Evolutionary conservation across 2,329 filamentous ascomycete species (phyloP), one percentile per base, ranked within the genome.

Genomic region (Diaporthe batatas): DNA sequence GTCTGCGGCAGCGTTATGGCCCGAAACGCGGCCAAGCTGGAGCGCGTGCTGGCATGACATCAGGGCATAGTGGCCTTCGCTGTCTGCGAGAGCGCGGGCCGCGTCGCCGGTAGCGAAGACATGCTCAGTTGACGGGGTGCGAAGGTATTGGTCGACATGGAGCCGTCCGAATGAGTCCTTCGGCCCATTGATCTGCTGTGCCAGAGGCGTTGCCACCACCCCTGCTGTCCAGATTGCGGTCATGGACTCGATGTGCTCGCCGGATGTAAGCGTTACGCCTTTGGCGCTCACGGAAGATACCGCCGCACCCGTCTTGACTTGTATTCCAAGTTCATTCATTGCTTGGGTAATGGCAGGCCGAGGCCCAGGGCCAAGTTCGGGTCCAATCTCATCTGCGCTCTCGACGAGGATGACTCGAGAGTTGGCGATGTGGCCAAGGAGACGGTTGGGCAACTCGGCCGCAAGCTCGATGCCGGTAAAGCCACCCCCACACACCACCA

Each of bases 41-140:
- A 65, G 42, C 6, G 59, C 59, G 34, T 65, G 59, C 44, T 65
- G 59, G 21, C 59, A 65, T 21, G 59, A 65, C 59, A 65, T 65
- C 29, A 65, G 59, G 12, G 42, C 59, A 2, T 65, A 29, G 32
- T 65, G 59, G 6, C 42, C 42, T 16, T 49, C 32, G 10, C 21
- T 29, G 2, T 65, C 59, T 36, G 59, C 59, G 21, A 65, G 59
- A 11, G 59, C 59, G 6, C n/a, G 21, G 1, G 44, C 59, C 21
- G 59, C 59, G 21, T 65, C 59, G 1, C 59, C 59, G 1, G 59
- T 65, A 18, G 42, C 59, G 12, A 10, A 51, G 25, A 65, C 42
- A 32, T 65, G 59, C 29, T 65, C 59, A 6, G 29, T 23, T 34
- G 59, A 65, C 12, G 29, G 2, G 18, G 59, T 36, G 25, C 42